Evolutionary conservation across 1,139 yeast species (phyloP).

Genomic region (Pichia sp.): DNA sequence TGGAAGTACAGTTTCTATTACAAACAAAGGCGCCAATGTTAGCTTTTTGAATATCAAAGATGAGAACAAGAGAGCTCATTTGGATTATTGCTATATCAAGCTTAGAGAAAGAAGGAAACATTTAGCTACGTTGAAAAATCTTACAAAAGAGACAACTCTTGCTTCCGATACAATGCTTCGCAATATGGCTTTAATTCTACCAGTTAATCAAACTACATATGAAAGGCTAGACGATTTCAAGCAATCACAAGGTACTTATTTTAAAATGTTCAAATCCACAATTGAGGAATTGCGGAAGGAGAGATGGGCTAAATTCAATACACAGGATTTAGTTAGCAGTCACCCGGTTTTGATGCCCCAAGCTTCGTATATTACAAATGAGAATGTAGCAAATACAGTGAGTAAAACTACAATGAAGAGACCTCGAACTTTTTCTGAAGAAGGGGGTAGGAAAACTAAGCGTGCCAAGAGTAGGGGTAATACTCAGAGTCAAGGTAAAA

Average conservation of each 20-base stretch:
- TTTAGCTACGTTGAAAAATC: conserved; percentile 37
- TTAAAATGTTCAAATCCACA: conserved; percentile 39
- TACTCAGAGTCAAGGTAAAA: not conserved
- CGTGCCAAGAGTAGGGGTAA: not conserved
- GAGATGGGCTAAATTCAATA: conserved; percentile 11
- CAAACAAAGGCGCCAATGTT: conserved; percentile 13
- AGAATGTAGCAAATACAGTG: not conserved
- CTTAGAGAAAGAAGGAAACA: conserved; percentile 40
- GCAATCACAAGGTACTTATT: conserved; percentile 36
- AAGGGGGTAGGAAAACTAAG: not conserved
- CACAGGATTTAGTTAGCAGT: conserved; percentile 1
- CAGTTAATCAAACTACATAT: conserved; percentile 48
- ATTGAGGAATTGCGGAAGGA: conserved; percentile 32
- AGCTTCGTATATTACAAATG: not conserved
- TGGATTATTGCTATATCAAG: conserved; percentile 36
- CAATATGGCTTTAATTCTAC: conserved; percentile 50
- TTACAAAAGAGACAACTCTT: conserved; percentile 35
- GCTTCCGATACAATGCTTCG: conserved; percentile 44
- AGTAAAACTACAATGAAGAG: not conserved
- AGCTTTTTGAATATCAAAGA: conserved; percentile 8
- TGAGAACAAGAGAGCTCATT: conserved; percentile 26
- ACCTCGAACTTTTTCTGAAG: not conserved
- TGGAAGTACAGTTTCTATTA: not conserved
- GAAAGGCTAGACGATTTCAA: conserved; percentile 35
- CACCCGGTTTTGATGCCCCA: not conserved